Base-by-base conservation (phyloP, 768 basidiomycete genomes). In the Lactarius vividus region DNA sequence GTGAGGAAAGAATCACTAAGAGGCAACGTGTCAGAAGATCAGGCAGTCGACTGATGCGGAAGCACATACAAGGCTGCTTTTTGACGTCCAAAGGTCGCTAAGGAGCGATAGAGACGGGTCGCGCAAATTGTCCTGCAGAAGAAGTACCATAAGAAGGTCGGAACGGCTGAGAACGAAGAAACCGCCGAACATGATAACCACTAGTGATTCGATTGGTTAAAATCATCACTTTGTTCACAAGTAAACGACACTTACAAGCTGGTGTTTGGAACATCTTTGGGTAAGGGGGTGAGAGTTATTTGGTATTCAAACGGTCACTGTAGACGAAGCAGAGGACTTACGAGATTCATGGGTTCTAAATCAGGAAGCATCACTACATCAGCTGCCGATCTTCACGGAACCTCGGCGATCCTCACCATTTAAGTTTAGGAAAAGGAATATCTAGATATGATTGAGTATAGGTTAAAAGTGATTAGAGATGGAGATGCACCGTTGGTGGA, bases 401-500 rank as follows among this genome's bases (percentile, higher is more conserved):
- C 15, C 6, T 7, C 57, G 10, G 8, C 29, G 20, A 53, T 29
- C n/a, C 62, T 56, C 42, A 63, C 62, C 55, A n/a, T 63, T 63
- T 28, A 63, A 40, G 44, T 63, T 63, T 23, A 63, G 39, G 29
- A 57, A 56, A 31, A 63, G 52, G 42, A 63, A 63, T 35, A 26
- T 29, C 61, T 62, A 23, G 15, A 31, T 20, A 54, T 1, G 11
- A 35, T 35, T 63, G 20, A 57, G 55, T 33, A 62, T 20, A 6
- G 29, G 20, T 31, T 8, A 2, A 29, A 33, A 13, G 10, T 7
- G 16, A 39, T 31, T 5, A 6, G 54, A 37, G 18, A 40, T 15
- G 53, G 5, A n/a, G 7, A 49, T 15, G 59, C 18, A 64, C 58
- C 16, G 58, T 42, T 9, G 63, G 63, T 11, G 57, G 63, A 40